These are phyloP conservation scores for Lichina pygmaea DNA, from an alignment of 495 filamentous ascomycete genomes.

Conservation along the genomic window DNA sequence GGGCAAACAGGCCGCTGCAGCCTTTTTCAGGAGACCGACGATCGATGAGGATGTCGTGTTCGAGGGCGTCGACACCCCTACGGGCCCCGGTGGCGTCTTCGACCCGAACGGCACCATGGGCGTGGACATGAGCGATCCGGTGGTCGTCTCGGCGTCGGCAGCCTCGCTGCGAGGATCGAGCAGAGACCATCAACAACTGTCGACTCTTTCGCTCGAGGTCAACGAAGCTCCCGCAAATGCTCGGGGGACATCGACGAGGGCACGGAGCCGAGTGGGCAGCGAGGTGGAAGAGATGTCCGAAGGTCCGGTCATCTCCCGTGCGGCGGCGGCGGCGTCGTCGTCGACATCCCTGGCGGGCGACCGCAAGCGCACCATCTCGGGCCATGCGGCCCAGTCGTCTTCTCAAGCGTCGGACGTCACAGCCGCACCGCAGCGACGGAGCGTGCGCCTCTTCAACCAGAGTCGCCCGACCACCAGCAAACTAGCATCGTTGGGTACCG, in stretches of 20 bases:
- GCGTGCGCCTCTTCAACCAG: constrained; percentile 49
- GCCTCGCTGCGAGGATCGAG: constrained; percentile 10
- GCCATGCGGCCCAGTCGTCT: constrained; percentile 34
- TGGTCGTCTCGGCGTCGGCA: constrained; percentile 1
- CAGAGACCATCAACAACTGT: constrained; percentile 31
- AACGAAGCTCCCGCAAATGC: constrained; percentile 38
- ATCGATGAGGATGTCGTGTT: constrained; percentile 8
- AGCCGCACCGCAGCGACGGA: constrained; percentile 46
- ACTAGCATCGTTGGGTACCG: constrained; percentile 15
- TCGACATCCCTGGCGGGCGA: constrained; percentile 14
- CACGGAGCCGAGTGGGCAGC: constrained; percentile 19
- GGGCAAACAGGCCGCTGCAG: constrained; percentile 5
- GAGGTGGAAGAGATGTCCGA: constrained; percentile 13
- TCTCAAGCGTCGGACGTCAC: constrained; percentile 23
- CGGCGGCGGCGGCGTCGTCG: constrained; percentile 6
- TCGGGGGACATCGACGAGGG: constrained; percentile 24
- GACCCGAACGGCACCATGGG: neutral
- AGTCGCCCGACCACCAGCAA: constrained; percentile 35
- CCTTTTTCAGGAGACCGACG: constrained; percentile 6
- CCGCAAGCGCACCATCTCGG: constrained; percentile 67
- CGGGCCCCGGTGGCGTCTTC: constrained; percentile 2
- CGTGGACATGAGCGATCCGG: neutral
- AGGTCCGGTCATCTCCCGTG: constrained; percentile 1
- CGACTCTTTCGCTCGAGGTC: constrained; percentile 22
- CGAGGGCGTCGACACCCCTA: constrained; percentile 13